Evolutionary conservation across 345 rosid genomes (phyloP).

Genomic region (Limnanthes douglasii): DNA sequence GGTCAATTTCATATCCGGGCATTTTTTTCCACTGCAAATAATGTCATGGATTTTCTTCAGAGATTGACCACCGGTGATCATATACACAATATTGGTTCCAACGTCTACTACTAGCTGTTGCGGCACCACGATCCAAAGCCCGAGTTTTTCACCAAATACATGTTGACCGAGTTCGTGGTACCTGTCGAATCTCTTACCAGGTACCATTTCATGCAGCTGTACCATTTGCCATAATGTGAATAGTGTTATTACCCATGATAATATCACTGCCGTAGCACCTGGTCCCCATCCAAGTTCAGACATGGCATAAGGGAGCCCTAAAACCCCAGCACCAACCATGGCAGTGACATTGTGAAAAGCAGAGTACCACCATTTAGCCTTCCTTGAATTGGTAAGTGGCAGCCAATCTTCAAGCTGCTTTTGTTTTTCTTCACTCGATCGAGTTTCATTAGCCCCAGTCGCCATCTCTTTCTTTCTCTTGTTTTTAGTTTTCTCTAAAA

Average conservation of each 20-base stretch:
- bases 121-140: constrained; percentile 64
- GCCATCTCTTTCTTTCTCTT: no score
- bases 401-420: constrained; percentile 52
- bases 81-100: constrained; percentile 42
- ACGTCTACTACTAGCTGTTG: constrained; percentile 50
- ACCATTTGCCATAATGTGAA: constrained; percentile 87
- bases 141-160: constrained; percentile 62
- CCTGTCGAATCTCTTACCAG: constrained; percentile 60
- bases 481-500: no score
- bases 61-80: constrained; percentile 72
- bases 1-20: constrained; percentile 22
- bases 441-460: no score
- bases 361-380: constrained; percentile 47
- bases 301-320: constrained; percentile 49
- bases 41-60: constrained; percentile 38
- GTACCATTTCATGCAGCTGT: constrained; percentile 83
- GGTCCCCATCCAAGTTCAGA: constrained; percentile 75
- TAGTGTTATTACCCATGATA: constrained; percentile 62
- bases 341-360: constrained; percentile 57
- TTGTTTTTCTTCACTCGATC: no score
- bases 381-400: constrained; percentile 42
- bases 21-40: constrained; percentile 7
- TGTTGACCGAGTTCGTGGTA: constrained; percentile 74
- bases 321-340: constrained; percentile 52
- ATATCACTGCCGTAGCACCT: constrained; percentile 37